phyloP scores from a whole-genome alignment of 352 stramenopile genomes.

The Pilasporangium apinafurcum region DNA sequence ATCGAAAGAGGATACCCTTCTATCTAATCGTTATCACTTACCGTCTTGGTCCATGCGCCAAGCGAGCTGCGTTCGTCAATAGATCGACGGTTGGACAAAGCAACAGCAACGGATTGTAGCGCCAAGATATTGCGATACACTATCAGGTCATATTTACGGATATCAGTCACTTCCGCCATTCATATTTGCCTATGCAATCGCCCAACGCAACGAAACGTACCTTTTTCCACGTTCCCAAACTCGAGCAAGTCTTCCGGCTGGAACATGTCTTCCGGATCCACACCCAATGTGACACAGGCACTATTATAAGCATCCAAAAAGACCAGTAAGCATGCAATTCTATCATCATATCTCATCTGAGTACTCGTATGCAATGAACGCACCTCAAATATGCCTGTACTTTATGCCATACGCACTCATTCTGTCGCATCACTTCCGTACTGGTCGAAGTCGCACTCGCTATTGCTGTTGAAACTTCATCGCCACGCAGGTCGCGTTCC shows the following conservation, averaged over 20 bases:
- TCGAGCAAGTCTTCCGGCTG: conserved; percentile 67
- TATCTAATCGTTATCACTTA: conserved; percentile 5
- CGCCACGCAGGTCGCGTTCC: conserved; percentile 3
- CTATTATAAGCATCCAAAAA: conserved; percentile 16
- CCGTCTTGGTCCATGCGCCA: conserved; percentile 15
- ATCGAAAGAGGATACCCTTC: conserved; percentile 3
- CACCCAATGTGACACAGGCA: conserved; percentile 60
- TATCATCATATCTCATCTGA: background rate
- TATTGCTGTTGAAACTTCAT: too few species aligned
- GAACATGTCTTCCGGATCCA: conserved; percentile 54
- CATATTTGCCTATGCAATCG: too few species aligned
- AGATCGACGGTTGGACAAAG: conserved; percentile 68
- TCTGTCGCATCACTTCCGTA: background rate
- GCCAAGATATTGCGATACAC: conserved; percentile 79
- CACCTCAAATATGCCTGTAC: conserved; percentile 65
- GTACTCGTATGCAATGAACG: conserved; percentile 1
- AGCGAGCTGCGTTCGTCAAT: conserved; percentile 77
- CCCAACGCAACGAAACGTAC: conserved; percentile 16
- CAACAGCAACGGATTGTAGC: conserved; percentile 61
- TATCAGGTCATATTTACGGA: conserved; percentile 11
- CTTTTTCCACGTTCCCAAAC: conserved; percentile 54
- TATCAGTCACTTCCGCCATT: background rate
- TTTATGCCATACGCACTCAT: conserved; percentile 24
- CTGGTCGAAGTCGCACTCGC: background rate
- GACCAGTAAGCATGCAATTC: conserved; percentile 1